Conservation (phyloP, 2,329 filamentous ascomycete species). For the Alternaria metachromatica region DNA sequence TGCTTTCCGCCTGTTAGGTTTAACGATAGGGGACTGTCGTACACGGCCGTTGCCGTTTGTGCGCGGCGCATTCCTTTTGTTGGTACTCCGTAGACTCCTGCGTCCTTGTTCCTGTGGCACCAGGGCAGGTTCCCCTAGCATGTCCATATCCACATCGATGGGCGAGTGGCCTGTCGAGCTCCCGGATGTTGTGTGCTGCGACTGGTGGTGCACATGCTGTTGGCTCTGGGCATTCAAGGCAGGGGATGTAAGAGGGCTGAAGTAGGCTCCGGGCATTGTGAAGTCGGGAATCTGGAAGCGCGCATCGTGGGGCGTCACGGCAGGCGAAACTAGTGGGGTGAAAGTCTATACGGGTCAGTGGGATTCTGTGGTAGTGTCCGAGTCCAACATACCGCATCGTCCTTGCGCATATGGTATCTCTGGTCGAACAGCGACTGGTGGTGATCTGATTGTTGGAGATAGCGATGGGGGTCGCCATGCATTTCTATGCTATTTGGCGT, state of each 20-base stretch:
- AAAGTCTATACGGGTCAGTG: conserved; percentile 68
- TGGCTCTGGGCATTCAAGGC: conserved; percentile 74
- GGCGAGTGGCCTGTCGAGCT: conserved; percentile 59
- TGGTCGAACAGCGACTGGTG: conserved; percentile 70
- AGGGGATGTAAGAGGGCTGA: conserved; percentile 83
- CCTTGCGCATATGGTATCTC: conserved; percentile 69
- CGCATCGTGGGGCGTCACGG: conserved; percentile 78
- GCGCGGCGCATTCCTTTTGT: conserved; percentile 62
- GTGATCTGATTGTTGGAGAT: conserved; percentile 61
- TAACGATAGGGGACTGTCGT: conserved; percentile 75
- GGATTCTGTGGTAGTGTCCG: neutral
- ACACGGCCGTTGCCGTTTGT: conserved; percentile 57
- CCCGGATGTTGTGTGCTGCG: conserved; percentile 56
- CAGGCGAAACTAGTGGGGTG: conserved; percentile 83
- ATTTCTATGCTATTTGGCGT: conserved; percentile 84
- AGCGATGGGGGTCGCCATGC: conserved; percentile 64
- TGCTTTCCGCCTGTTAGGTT: conserved; percentile 62
- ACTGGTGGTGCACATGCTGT: conserved; percentile 37
- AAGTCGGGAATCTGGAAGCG: conserved; percentile 67
- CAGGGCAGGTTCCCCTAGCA: conserved; percentile 48
- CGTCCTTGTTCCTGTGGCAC: conserved; percentile 53
- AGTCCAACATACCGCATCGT: conserved; percentile 65
- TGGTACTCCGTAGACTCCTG: conserved; percentile 32
- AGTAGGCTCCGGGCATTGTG: conserved; percentile 73
- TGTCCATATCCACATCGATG: conserved; percentile 55